These are phyloP conservation scores for Myriosclerotinia curreyana DNA, from an alignment of 2,329 filamentous ascomycete species.

Conservation along the genomic window DNA sequence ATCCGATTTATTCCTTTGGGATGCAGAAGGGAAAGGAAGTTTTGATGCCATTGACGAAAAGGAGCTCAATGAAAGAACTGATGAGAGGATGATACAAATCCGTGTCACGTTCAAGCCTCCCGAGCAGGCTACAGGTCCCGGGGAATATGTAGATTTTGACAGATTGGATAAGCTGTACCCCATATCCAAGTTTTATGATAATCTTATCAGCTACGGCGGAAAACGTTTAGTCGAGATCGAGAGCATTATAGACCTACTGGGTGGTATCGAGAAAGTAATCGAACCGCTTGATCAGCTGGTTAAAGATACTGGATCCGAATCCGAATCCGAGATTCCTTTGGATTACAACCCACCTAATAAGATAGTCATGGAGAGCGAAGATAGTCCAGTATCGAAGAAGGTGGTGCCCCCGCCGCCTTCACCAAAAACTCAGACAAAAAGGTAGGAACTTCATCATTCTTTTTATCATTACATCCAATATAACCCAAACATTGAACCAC, in stretches of 20 bases:
- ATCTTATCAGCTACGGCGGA: conserved; percentile 48
- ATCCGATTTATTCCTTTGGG: neutral
- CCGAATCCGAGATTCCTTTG: conserved; percentile 20
- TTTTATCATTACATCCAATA: neutral
- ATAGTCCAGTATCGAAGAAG: neutral
- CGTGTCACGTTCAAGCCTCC: conserved; percentile 38
- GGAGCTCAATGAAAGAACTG: neutral
- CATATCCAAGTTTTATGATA: conserved; percentile 49
- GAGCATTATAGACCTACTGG: conserved; percentile 42
- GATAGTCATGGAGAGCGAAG: neutral
- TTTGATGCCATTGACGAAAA: neutral
- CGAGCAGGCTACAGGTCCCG: conserved; percentile 35
- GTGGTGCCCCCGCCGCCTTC: neutral
- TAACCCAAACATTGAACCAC: neutral
- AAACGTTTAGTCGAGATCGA: conserved; percentile 47
- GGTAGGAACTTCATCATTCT: neutral
- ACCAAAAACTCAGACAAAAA: neutral
- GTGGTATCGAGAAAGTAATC: conserved; percentile 41
- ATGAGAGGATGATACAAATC: conserved; percentile 41
- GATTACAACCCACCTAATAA: conserved; percentile 21
- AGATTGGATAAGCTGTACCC: conserved; percentile 46
- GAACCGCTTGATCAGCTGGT: conserved; percentile 40
- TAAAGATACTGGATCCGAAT: conserved; percentile 33
- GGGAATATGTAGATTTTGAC: conserved; percentile 43
- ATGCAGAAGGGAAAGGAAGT: neutral